Base-by-base conservation (phyloP, 2,329 filamentous ascomycete species). In the Dactylellina leptospora region DNA sequence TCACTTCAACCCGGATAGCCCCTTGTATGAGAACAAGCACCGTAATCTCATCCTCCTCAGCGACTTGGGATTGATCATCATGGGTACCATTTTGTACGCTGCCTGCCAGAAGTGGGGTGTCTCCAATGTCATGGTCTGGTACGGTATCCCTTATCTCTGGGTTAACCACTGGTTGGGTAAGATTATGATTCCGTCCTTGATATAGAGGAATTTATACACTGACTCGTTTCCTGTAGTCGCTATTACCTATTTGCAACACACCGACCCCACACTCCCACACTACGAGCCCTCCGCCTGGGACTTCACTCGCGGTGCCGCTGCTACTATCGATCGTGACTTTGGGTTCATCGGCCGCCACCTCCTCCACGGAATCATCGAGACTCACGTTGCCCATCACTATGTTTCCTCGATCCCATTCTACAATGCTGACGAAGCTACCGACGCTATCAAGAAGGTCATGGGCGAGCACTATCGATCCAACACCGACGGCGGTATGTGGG, bases 121-220 rank as follows among this genome's bases (percentile, higher is more conserved):
- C 84, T 80, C 84, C 79, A 97, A 97, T 84, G 84, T 97, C 80
- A 82, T 90, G 71, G 90, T 99, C 74, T 97, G 95, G 93, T 99
- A 99, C 83, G 88, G 93, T 78, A 79, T 96, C 69, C 95, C 95
- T 36, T 99, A 97, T 81, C 85, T 97, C 73, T 97, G 93, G 93
- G 93, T 97, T 63, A 96, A 97, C 86, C 92, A 97, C 87, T 97
- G 93, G 93, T 90, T 97, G 63, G 91, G 91, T 95, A 88, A 85
- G 90, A n/a, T 85, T 55, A 61, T 66, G 56, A 33, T 62, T 11
- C 13, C 13, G 48, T 18, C 13, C 11, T 61, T 30, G 6, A 27
- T 47, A 27, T 36, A 28, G n/a, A 33, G 38, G 28, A 25, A 45
- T 50, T 69, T 54, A 38, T 18, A 54, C 20, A 18, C 50, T 25